Percentiles rank a stretch among this genome's conserved stretches.
Conservation (phyloP, 331 rosid species). For the Quercus phellos region DNA sequence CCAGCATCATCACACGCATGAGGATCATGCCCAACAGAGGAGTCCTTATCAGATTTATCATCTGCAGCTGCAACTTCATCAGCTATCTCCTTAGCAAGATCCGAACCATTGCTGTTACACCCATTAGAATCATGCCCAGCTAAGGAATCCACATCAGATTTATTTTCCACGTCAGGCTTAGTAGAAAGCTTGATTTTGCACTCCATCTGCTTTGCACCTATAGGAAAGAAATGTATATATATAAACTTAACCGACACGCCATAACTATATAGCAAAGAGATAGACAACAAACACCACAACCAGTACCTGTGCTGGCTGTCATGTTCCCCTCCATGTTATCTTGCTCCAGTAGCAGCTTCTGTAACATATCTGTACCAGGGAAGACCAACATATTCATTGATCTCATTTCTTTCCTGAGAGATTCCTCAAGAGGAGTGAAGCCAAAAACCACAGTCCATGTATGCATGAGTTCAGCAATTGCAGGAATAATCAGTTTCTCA, state of each 20-base stretch:
- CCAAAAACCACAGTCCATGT: conserved; percentile 91
- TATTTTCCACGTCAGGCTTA: conserved; percentile 26
- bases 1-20: neutral
- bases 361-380: conserved; percentile 96
- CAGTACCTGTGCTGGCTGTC: conserved; percentile 29
- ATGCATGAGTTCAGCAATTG: conserved; percentile 81
- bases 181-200: conserved; percentile 25
- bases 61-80: conserved; percentile 34
- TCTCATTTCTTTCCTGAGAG: conserved; percentile 74
- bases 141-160: conserved; percentile 43
- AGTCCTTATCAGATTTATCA: neutral
- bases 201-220: conserved; percentile 49
- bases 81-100: conserved; percentile 30
- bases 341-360: conserved; percentile 60
- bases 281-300: conserved; percentile 6
- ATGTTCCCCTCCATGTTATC: conserved; percentile 42
- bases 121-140: conserved; percentile 44
- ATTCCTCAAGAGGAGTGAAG: conserved; percentile 66
- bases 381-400: conserved; percentile 87
- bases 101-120: conserved; percentile 40
- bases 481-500: conserved; percentile 88
- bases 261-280: conserved; percentile 5
- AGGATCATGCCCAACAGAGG: neutral
- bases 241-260: conserved; percentile 5
- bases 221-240: conserved; percentile 6